Conservation (phyloP, 1,139 yeast species). For the Entelexis paramagnoliae region DNA sequence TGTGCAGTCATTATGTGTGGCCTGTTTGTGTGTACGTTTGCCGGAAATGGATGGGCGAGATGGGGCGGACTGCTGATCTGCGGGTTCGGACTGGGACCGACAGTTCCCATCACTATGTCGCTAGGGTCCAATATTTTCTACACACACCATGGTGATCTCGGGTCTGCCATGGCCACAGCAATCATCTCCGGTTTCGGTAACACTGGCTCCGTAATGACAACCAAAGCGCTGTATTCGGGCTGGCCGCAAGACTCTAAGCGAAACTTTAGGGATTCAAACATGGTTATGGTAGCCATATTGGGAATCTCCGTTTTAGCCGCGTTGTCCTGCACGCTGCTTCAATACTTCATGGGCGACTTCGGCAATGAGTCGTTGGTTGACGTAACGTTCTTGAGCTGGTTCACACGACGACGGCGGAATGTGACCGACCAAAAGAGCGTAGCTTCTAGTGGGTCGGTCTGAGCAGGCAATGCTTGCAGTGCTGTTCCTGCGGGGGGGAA, state of each 20-base stretch:
- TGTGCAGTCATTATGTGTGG: not conserved
- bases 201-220: conserved; percentile 73
- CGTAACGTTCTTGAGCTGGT: not conserved
- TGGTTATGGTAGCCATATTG: not conserved
- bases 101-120: conserved; percentile 83
- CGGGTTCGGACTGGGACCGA: conserved; percentile 83
- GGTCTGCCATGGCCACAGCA: conserved; percentile 74
- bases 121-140: conserved; percentile 73
- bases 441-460: not conserved
- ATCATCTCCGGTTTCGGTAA: conserved; percentile 78
- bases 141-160: conserved; percentile 67
- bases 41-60: conserved; percentile 32
- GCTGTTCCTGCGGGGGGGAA: too few species aligned
- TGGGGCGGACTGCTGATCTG: conserved; percentile 73
- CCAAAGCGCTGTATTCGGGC: conserved; percentile 74
- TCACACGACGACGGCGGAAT: not conserved
- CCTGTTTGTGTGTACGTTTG: not conserved
- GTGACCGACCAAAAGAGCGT: not conserved
- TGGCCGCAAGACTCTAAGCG: conserved; percentile 49
- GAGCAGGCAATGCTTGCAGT: not conserved
- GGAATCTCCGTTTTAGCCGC: not conserved
- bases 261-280: not conserved
- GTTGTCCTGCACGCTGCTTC: not conserved
- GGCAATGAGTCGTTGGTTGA: not conserved
- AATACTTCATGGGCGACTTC: not conserved